Conservation (phyloP, 257 asterid species). For the Plantago major region DNA sequence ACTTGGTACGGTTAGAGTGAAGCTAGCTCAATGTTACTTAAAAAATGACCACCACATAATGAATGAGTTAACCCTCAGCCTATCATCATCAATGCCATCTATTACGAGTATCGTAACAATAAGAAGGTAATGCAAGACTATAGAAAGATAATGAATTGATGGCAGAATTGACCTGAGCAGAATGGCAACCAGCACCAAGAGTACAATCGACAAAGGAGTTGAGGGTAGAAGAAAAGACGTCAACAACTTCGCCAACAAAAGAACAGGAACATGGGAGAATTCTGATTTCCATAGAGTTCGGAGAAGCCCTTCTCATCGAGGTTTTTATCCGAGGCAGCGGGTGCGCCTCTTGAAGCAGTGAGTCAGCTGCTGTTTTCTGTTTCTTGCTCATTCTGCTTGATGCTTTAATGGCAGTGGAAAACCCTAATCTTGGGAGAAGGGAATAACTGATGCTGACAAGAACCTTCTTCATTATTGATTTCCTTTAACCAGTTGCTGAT, state of each 20-base stretch:
- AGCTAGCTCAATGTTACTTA: no score
- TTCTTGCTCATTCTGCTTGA: constrained; percentile 20
- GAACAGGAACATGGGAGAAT: constrained; percentile 82
- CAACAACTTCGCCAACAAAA: constrained; percentile 88
- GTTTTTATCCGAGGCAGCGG: constrained; percentile 74
- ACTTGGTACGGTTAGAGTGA: no score
- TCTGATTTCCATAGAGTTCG: constrained; percentile 49
- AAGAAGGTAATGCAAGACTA: no score
- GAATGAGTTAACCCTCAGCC: no score
- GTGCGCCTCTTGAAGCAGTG: constrained; percentile 70
- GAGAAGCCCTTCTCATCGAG: constrained; percentile 59
- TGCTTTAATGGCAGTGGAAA: constrained; percentile 21
- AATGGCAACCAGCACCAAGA: constrained; percentile 95
- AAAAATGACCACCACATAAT: no score
- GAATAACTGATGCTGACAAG: constrained; percentile 1
- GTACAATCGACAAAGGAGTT: constrained; percentile 89
- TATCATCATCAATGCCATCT: no score
- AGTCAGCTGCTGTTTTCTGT: constrained; percentile 26
- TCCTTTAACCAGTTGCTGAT: constrained; percentile 39
- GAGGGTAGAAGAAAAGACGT: constrained; percentile 61
- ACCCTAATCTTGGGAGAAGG: constrained; percentile 20
- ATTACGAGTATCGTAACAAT: no score
- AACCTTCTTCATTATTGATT: constrained; percentile 38
- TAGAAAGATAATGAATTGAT: no score
- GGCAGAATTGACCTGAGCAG: constrained; percentile 46